Percentiles rank a stretch among this genome's conserved stretches.
Evolutionary conservation across 345 rosid species (phyloP).

Genomic region (Psidium friedrichsthalianum): DNA sequence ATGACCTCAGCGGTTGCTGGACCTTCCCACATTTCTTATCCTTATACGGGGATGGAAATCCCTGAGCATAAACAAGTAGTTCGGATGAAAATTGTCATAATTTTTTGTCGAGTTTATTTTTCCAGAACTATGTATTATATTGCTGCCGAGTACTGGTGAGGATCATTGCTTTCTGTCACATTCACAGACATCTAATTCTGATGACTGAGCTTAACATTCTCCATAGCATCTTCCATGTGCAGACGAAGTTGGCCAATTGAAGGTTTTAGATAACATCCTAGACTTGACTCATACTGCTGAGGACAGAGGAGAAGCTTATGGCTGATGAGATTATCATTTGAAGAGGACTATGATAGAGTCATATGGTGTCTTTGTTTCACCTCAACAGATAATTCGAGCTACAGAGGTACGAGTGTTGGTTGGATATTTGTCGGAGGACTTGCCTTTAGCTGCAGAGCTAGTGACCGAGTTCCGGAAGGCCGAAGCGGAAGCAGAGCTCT

Average conservation of each 20-base stretch:
- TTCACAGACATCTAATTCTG: neutral
- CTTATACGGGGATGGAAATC: too few species aligned
- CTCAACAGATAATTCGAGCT: conserved; percentile 44
- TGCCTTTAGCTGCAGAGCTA: conserved; percentile 55
- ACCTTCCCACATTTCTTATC: too few species aligned
- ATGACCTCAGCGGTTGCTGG: neutral
- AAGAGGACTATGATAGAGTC: neutral
- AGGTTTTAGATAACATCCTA: neutral
- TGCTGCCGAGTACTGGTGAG: neutral
- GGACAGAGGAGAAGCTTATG: neutral
- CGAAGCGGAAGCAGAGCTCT: conserved; percentile 57
- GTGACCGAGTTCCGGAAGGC: conserved; percentile 66
- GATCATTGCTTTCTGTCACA: neutral
- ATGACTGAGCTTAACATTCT: neutral
- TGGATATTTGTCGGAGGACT: conserved; percentile 42
- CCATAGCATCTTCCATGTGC: neutral
- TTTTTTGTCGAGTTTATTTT: too few species aligned
- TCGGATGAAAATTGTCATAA: too few species aligned
- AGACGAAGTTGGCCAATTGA: neutral
- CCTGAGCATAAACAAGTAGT: too few species aligned
- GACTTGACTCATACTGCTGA: neutral
- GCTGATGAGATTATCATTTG: neutral
- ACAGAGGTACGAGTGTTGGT: conserved; percentile 73
- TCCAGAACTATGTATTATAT: neutral
- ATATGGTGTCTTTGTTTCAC: neutral